Evolutionary conservation across 2,329 filamentous ascomycete genomes (phyloP).

Genomic region (Aspergillus pseudoglaucus): DNA sequence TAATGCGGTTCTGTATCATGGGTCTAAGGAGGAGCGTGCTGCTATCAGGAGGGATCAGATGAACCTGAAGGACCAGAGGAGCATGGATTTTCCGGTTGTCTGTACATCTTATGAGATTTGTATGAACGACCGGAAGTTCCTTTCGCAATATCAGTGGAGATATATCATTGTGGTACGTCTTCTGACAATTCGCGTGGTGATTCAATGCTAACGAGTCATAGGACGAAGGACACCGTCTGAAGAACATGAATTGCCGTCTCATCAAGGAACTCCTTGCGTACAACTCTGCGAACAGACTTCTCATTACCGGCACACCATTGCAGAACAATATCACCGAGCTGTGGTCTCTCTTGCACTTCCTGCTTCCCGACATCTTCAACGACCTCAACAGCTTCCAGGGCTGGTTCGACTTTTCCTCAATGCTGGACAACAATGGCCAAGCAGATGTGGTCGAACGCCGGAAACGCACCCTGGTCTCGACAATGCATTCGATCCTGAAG

Average conservation of each 20-base stretch:
- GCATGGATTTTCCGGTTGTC: conserved; percentile 75
- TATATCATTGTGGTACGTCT: conserved; percentile 80
- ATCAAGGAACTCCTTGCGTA: conserved; percentile 86
- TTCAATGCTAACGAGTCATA: conserved; percentile 26
- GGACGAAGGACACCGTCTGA: conserved; percentile 95
- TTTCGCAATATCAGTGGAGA: conserved; percentile 85
- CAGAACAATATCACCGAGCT: conserved; percentile 94
- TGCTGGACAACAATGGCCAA: conserved; percentile 74
- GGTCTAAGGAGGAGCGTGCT: conserved; percentile 69
- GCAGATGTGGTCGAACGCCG: conserved; percentile 72
- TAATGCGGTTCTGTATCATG: conserved; percentile 86
- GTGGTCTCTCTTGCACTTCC: conserved; percentile 90
- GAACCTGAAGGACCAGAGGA: conserved; percentile 58
- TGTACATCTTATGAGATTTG: conserved; percentile 97
- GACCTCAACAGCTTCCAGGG: conserved; percentile 87
- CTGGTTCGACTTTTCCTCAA: conserved; percentile 94
- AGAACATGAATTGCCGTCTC: conserved; percentile 89
- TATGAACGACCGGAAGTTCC: conserved; percentile 74
- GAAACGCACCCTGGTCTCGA: conserved; percentile 71
- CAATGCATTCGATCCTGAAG: conserved; percentile 87
- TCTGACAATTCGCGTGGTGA: not conserved
- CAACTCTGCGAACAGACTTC: conserved; percentile 77
- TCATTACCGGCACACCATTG: conserved; percentile 90
- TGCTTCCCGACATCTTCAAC: conserved; percentile 87
- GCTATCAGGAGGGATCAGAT: conserved; percentile 67